Conservation (phyloP, 192 early-diverging fungal genomes). For the Coemansia sp. region DNA sequence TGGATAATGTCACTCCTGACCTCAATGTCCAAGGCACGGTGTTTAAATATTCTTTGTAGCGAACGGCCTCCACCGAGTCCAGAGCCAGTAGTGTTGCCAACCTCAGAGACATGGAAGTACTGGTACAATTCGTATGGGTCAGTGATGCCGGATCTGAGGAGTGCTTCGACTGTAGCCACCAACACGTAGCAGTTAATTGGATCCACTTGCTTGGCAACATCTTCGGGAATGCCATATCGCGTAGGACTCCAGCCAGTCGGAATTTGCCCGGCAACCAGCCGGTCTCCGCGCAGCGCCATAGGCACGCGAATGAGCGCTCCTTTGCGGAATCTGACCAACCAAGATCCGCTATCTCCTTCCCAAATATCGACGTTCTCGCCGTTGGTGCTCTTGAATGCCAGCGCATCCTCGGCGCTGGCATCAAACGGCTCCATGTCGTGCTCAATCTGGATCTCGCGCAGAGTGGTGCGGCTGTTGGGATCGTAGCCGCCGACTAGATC, state of each 20-base stretch:
- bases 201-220: constrained; percentile 85
- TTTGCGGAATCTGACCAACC: constrained; percentile 78
- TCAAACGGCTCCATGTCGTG: constrained; percentile 87
- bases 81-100: constrained; percentile 84
- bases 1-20: neutral
- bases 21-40: constrained; percentile 62
- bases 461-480: constrained; percentile 73
- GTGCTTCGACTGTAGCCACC: constrained; percentile 87
- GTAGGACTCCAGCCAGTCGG: constrained; percentile 90
- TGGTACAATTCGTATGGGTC: constrained; percentile 96
- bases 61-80: constrained; percentile 78
- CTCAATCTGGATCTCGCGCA: constrained; percentile 87
- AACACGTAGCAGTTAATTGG: constrained; percentile 78
- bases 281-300: constrained; percentile 79
- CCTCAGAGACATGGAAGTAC: constrained; percentile 89
- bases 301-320: constrained; percentile 82
- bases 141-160: constrained; percentile 84
- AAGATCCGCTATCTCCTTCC: constrained; percentile 48
- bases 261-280: constrained; percentile 78
- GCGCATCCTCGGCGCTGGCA: constrained; percentile 79
- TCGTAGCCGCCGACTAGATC: constrained; percentile 81
- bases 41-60: constrained; percentile 67
- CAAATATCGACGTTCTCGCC: constrained; percentile 68
- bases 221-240: constrained; percentile 88
- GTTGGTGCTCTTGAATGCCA: constrained; percentile 76